A percentile compares a stretch with the other conserved stretches of the same genome.
phyloP scores from a whole-genome alignment of 345 rosid genomes.

The Arabis hirsuta region DNA sequence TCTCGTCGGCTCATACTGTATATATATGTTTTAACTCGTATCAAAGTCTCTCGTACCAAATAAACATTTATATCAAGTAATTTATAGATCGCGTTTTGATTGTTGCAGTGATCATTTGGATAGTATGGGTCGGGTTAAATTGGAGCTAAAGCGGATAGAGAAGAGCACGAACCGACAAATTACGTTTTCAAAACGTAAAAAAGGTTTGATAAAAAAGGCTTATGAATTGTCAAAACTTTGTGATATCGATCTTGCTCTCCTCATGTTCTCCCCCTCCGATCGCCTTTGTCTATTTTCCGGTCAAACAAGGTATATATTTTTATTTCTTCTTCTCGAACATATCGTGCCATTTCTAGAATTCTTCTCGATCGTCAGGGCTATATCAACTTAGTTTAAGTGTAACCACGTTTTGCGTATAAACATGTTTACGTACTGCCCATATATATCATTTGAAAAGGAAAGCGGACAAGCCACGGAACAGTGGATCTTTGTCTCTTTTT shows the following conservation, averaged over 20 bases:
- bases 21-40: not conserved
- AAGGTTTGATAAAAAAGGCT: constrained; percentile 62
- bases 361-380: not conserved
- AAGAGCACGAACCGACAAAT: constrained; percentile 58
- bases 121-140: constrained; percentile 56
- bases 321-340: constrained; percentile 14
- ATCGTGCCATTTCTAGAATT: not conserved
- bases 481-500: not conserved
- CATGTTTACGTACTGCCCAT: too few species aligned
- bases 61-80: not conserved
- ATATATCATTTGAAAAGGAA: not conserved
- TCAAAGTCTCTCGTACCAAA: not conserved
- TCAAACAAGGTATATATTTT: constrained; percentile 51
- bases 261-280: constrained; percentile 70
- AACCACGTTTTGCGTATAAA: not conserved
- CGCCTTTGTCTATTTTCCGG: constrained; percentile 60
- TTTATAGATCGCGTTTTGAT: not conserved
- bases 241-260: constrained; percentile 64
- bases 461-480: constrained; percentile 7
- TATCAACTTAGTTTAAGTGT: not conserved
- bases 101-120: constrained; percentile 21
- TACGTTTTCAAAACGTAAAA: constrained; percentile 61
- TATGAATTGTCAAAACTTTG: constrained; percentile 66
- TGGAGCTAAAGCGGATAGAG: constrained; percentile 60
- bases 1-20: constrained; percentile 11